These are phyloP conservation scores for Starmerella apicola DNA, from an alignment of 805 yeast species.

Conservation along the genomic window DNA sequence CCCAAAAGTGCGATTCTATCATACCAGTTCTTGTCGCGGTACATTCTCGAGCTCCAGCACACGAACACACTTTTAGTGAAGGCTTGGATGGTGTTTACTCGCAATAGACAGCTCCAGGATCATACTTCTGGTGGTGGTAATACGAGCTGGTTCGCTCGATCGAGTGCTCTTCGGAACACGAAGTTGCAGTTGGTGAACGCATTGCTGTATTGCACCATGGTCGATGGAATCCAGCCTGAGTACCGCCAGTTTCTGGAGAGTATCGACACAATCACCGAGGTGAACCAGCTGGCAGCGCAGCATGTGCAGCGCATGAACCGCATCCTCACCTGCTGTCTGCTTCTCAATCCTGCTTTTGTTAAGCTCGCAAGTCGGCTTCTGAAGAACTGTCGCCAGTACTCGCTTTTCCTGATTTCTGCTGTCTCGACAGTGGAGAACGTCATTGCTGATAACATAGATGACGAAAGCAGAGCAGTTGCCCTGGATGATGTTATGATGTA, in stretches of 20 bases:
- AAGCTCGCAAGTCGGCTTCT: conserved; percentile 34
- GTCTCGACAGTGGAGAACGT: conserved; percentile 18
- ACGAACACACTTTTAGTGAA: conserved; percentile 34
- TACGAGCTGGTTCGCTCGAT: background rate
- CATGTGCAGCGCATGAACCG: conserved; percentile 51
- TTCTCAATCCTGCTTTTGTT: conserved; percentile 47
- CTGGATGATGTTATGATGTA: conserved; percentile 21
- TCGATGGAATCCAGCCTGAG: conserved; percentile 47
- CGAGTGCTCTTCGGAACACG: conserved; percentile 29
- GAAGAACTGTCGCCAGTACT: conserved; percentile 25
- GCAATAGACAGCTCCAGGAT: conserved; percentile 1
- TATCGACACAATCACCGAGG: conserved; percentile 26
- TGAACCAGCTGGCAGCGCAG: conserved; percentile 34
- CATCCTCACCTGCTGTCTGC: conserved; percentile 50
- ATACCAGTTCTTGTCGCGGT: conserved; percentile 68
- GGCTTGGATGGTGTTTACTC: conserved; percentile 3
- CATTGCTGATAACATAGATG: conserved; percentile 15
- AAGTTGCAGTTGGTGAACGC: conserved; percentile 48
- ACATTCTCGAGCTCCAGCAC: conserved; percentile 50
- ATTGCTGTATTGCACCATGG: conserved; percentile 42
- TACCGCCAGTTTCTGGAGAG: conserved; percentile 33
- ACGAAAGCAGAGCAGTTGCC: conserved; percentile 18
- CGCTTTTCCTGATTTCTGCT: conserved; percentile 19
- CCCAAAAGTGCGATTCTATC: conserved; percentile 60
- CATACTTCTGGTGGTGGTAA: conserved; percentile 11